Percentiles rank a stretch among this genome's conserved stretches.
These are phyloP conservation scores for Trichophaea hybrida DNA, from an alignment of 2,329 filamentous ascomycete species.

Conservation along the genomic window DNA sequence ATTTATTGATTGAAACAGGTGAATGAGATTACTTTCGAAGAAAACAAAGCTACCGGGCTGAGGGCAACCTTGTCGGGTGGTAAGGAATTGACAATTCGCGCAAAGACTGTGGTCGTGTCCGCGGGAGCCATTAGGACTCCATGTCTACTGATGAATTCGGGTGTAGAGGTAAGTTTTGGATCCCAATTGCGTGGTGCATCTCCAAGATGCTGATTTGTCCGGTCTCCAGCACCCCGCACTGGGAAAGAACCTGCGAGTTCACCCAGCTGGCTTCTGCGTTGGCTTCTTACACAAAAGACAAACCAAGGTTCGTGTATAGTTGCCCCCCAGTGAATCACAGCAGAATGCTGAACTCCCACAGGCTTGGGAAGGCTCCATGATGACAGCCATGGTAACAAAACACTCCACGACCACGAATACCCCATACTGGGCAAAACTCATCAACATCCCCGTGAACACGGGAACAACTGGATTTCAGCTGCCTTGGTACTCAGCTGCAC, in stretches of 20 bases:
- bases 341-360: neutral
- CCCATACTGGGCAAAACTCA: slow-evolving; percentile 71
- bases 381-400: slow-evolving; percentile 62
- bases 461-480: slow-evolving; percentile 52
- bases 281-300: neutral
- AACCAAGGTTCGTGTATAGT: slow-evolving; percentile 35
- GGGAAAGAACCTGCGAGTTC: slow-evolving; percentile 66
- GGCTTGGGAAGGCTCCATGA: slow-evolving; percentile 44
- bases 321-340: slow-evolving; percentile 45
- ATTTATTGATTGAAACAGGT: neutral
- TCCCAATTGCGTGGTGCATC: neutral
- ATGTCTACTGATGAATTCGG: slow-evolving; percentile 41
- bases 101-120: slow-evolving; percentile 25
- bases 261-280: slow-evolving; percentile 60
- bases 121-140: slow-evolving; percentile 65
- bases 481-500: slow-evolving; percentile 45
- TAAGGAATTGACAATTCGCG: neutral
- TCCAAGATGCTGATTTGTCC: neutral
- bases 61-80: neutral
- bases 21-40: neutral
- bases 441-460: slow-evolving; percentile 62
- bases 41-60: neutral
- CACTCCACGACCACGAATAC: slow-evolving; percentile 68
- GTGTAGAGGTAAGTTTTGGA: neutral
- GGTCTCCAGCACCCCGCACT: slow-evolving; percentile 54